Conservation (phyloP, 306 rosid genomes). For the Vigna hirtella region DNA sequence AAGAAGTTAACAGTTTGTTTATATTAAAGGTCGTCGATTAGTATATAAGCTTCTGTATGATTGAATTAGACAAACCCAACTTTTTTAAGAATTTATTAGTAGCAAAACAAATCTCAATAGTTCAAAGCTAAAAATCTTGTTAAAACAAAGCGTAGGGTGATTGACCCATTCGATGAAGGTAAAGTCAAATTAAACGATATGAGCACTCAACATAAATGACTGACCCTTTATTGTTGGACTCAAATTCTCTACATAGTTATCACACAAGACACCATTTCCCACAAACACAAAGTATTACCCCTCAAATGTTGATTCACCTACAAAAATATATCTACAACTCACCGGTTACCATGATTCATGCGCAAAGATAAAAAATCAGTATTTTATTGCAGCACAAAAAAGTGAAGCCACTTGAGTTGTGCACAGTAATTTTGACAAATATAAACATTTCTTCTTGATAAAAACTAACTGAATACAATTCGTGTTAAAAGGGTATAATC, state of each 20-base stretch:
- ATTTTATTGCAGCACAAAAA: not conserved
- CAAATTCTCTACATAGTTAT: not conserved
- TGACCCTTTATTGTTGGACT: not conserved
- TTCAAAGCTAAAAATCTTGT: conserved; percentile 6
- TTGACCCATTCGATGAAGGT: not conserved
- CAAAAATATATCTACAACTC: too few relatives aligned
- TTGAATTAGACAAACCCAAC: too few relatives aligned
- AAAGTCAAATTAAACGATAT: not conserved
- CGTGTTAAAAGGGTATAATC: not conserved
- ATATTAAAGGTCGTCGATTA: too few relatives aligned
- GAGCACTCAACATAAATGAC: not conserved
- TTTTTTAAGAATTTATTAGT: not conserved
- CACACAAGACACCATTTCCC: conserved; percentile 3
- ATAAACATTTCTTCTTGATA: conserved; percentile 1
- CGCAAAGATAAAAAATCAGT: too few relatives aligned
- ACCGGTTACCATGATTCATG: too few relatives aligned
- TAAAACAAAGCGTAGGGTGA: not conserved
- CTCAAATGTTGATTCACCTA: conserved; percentile 18
- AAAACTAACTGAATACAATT: not conserved
- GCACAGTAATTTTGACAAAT: conserved; percentile 16
- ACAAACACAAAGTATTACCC: conserved; percentile 26
- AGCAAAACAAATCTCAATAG: conserved; percentile 24
- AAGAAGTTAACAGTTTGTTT: conserved; percentile 1
- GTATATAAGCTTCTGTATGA: too few relatives aligned
- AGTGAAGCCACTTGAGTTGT: not conserved